These are phyloP conservation scores for Metarhizium brunneum DNA, from an alignment of 2,329 filamentous ascomycete species.

Conservation along the genomic window DNA sequence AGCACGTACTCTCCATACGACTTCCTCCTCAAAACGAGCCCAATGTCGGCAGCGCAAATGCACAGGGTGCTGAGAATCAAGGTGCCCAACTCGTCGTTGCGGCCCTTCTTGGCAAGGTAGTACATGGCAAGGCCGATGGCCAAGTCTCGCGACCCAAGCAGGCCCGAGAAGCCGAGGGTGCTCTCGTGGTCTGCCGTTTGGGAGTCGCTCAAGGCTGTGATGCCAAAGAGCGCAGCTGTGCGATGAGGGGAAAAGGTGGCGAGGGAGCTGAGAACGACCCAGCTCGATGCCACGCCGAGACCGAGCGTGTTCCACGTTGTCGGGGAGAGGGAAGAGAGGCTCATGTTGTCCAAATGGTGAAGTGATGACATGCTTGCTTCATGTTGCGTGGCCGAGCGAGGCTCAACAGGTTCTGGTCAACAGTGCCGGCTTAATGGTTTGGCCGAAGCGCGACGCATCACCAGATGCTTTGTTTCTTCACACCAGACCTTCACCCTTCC, in stretches of 20 bases:
- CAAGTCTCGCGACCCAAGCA: slow-evolving; percentile 9
- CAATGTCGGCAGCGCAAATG: slow-evolving; percentile 10
- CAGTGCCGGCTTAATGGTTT: too few species aligned
- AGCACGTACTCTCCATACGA: not conserved
- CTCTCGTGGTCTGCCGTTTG: not conserved
- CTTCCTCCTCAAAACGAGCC: slow-evolving; percentile 8
- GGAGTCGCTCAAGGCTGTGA: slow-evolving; percentile 2
- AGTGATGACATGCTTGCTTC: too few species aligned
- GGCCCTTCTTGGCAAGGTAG: too few species aligned
- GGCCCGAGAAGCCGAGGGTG: not conserved
- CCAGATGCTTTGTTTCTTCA: too few species aligned
- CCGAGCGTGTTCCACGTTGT: slow-evolving; percentile 12
- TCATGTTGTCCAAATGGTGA: not conserved
- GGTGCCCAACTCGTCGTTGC: too few species aligned
- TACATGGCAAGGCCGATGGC: not conserved
- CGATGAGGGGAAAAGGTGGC: slow-evolving; percentile 1
- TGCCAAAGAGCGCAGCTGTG: slow-evolving; percentile 6
- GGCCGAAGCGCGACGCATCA: too few species aligned
- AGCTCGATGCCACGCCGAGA: slow-evolving; percentile 11
- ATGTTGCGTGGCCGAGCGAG: too few species aligned
- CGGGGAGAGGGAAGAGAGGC: slow-evolving; percentile 1
- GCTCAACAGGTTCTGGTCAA: too few species aligned
- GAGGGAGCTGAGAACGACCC: slow-evolving; percentile 8
- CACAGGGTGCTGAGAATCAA: slow-evolving; percentile 9
- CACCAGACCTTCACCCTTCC: too few species aligned